phyloP scores from a whole-genome alignment of 768 basidiomycete genomes.

The Trametes coccinea region DNA sequence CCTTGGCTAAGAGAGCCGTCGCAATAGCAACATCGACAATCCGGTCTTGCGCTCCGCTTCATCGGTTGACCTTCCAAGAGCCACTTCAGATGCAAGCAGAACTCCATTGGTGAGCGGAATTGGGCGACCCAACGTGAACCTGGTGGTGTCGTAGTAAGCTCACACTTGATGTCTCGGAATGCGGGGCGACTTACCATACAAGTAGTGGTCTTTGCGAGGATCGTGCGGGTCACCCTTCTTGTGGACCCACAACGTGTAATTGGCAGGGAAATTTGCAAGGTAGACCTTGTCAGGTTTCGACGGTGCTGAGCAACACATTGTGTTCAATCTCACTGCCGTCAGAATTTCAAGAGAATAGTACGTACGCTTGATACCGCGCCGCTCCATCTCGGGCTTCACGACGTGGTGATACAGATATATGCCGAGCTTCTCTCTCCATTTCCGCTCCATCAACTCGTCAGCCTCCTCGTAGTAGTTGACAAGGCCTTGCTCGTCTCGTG shows the following conservation, averaged over 20 bases:
- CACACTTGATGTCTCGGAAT: neutral
- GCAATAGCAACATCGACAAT: constrained; percentile 30
- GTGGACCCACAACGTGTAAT: constrained; percentile 27
- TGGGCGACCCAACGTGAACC: constrained; percentile 18
- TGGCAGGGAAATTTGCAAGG: constrained; percentile 20
- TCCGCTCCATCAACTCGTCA: neutral
- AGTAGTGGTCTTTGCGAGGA: constrained; percentile 26
- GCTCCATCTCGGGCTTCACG: constrained; percentile 15
- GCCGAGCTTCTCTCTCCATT: constrained; percentile 26
- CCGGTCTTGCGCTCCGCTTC: constrained; percentile 17
- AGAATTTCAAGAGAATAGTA: neutral
- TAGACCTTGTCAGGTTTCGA: constrained; percentile 2
- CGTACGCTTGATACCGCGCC: constrained; percentile 17
- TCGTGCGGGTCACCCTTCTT: constrained; percentile 24
- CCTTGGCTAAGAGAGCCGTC: constrained; percentile 20
- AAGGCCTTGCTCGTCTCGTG: constrained; percentile 14
- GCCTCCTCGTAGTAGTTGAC: constrained; percentile 26
- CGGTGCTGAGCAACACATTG: neutral
- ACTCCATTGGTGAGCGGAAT: constrained; percentile 31
- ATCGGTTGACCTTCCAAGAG: constrained; percentile 23
- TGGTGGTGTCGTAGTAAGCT: neutral
- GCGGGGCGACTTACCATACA: constrained; percentile 22
- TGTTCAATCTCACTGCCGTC: neutral
- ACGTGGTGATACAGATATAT: constrained; percentile 18
- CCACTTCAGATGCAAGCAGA: constrained; percentile 28